Base-by-base conservation (phyloP, 352 stramenopile genomes). In the Phytophthora citrophthora region DNA sequence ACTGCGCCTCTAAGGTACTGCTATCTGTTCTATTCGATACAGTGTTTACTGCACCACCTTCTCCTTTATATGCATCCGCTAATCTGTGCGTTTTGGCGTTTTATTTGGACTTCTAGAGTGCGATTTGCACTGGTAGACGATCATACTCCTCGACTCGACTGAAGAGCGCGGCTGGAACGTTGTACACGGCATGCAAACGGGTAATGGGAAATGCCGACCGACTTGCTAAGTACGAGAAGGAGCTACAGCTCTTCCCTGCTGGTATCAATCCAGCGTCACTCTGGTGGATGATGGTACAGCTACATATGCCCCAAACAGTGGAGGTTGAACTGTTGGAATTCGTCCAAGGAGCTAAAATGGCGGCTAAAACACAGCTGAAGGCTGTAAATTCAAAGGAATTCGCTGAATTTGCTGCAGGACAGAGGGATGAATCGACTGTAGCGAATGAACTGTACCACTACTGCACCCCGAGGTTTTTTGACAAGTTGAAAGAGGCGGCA, bases 271-370 rank as follows among this genome's bases (percentile, higher is more conserved):
- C 46, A n/a, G 61, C 61, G 31, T 50, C 55, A 1, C 51, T 72
- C 15, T 65, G 69, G 65, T 68, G 53, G 41, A 67, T 60, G 34
- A 67, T 83, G 48, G 29, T 77, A 54, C 63, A 77, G 39, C 34
- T 83, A 34, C 64, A 83, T 32, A 74, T 75, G 73, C 72, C 75
- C 13, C 34, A 51, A 34, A 41, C 51, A 9, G 68, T 44, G 5
- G 23, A 76, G 23, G 46, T 84, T 18, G 69, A 84, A 45, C 51
- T 81, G 54, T 24, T 49, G n/a, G 69, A 79, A 45, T 84, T 84
- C 53, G 57, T 84, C 4, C 45, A 75, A 6, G 75, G 75, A 1
- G 72, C 59, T 8, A 66, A 76, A 26, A 61, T 53, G 29, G 72
- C 75, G 1, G 44, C 59, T 4, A 53, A 66, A n/a, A 16, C 32